Base-by-base conservation (phyloP, 441 rosid species). In the Manihot esculenta region DNA sequence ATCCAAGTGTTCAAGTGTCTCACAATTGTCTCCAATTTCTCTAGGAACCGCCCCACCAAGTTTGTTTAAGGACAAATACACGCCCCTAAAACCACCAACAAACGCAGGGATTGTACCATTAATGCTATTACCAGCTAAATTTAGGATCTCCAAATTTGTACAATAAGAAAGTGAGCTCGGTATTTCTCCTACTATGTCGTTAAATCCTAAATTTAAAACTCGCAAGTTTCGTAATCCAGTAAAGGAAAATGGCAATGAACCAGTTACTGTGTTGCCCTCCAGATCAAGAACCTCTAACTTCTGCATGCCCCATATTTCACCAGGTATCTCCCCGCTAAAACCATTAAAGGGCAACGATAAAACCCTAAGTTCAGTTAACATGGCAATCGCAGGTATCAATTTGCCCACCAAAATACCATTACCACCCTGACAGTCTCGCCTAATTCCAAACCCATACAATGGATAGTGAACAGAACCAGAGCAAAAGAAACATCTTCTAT, bases 301-400 rank as follows among this genome's bases (percentile, higher is more conserved):
- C 64, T 85, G 64, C 85, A 93, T 82, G 2, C 72, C 80, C 91
- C 86, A 88, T 68, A 89, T 78, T 80, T 86, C 91, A 51, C 49
- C 30, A 12, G 97, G 93, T 62, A 91, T 78, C 53, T 77, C 82
- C 58, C 92, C 94, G 64, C 23, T 51, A 7, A 93, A 84, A 64
- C 84, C 84, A 72, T 91, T 84, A 26, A 89, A 91, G 55, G 97
- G 87, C 61, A 93, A 81, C 4, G 97, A 87, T 41, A 91, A 74
- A 74, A 93, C 81, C 79, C 84, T 85, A 68, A 93, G 84, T 71
- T 85, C 84, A 27, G 82, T 80, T 49, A 93, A 84, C 62, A 69
- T 78, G 8, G 85, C 83, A 58, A 89, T 75, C 0, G 26, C 64
- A 7, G 94, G 83, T 60, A 76, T 75, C 86, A 93, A 76, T 38